Conservation (phyloP, 495 filamentous ascomycete genomes). For the Staphylotrichum tortipilum region DNA sequence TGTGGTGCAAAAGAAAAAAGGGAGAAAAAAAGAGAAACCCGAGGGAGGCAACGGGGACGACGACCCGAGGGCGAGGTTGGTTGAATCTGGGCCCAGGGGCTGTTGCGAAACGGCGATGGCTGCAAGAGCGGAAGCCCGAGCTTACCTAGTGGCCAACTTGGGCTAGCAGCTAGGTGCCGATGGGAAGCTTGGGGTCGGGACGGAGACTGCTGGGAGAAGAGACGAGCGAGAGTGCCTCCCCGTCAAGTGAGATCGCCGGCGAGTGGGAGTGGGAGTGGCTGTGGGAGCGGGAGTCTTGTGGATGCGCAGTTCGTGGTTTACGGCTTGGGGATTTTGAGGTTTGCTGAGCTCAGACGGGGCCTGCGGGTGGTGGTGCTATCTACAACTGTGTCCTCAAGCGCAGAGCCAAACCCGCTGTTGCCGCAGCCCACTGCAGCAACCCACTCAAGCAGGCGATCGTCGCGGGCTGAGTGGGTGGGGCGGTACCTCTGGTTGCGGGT, state of each 20-base stretch:
- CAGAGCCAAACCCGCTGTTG: conserved; percentile 2
- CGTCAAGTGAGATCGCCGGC: not conserved
- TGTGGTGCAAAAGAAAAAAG: not conserved
- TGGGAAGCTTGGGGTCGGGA: too few relatives aligned
- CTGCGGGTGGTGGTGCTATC: conserved; percentile 11
- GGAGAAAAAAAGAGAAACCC: not conserved
- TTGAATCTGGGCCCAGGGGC: too few relatives aligned
- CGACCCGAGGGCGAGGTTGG: too few relatives aligned
- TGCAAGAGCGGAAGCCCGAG: not conserved
- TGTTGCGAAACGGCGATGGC: not conserved
- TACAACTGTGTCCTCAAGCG: conserved; percentile 30
- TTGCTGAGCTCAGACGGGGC: conserved; percentile 16
- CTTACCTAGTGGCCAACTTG: too few relatives aligned
- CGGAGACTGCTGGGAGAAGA: too few relatives aligned
- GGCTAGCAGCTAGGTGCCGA: too few relatives aligned
- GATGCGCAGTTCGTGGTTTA: not conserved
- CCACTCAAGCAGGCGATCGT: too few relatives aligned
- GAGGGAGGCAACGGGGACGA: not conserved
- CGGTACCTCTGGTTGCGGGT: conserved; percentile 6
- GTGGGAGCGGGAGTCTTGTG: not conserved
- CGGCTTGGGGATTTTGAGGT: conserved; percentile 9
- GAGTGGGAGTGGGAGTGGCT: too few relatives aligned
- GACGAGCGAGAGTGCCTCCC: too few relatives aligned
- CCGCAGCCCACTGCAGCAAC: too few relatives aligned
- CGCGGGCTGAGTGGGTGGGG: conserved; percentile 6